phyloP scores from a whole-genome alignment of 306 rosid genomes.

The Cucumis cinereus region DNA sequence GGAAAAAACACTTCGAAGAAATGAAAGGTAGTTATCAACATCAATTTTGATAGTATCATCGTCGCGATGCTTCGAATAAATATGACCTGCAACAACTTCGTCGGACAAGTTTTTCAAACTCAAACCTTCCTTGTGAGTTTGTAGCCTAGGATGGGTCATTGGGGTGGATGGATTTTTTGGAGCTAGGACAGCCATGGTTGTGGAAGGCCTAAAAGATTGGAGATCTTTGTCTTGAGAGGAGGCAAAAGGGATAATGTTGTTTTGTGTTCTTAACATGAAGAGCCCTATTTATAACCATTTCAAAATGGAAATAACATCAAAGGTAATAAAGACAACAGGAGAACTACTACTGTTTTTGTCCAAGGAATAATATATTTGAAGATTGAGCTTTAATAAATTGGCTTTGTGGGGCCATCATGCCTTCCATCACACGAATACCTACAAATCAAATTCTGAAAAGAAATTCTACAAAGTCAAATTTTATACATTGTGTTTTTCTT shows the following conservation, averaged over 20 bases:
- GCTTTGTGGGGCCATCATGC: not conserved
- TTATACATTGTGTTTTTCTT: too few relatives aligned
- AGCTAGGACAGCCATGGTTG: not conserved
- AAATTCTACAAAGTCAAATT: not conserved
- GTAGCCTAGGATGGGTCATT: not conserved
- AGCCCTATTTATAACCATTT: not conserved
- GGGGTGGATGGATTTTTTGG: not conserved
- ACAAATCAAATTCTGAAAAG: too few relatives aligned
- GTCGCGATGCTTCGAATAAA: not conserved
- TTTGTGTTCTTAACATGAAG: not conserved
- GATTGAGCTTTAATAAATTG: slow-evolving; percentile 2
- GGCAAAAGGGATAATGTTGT: not conserved
- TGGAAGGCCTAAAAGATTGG: not conserved
- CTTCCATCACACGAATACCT: not conserved
- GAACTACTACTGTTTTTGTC: not conserved
- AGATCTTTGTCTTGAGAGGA: not conserved
- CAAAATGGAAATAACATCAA: not conserved
- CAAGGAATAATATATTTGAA: not conserved
- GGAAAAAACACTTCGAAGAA: not conserved
- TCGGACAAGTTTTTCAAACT: not conserved
- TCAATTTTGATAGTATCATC: not conserved
- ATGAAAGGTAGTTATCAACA: not conserved
- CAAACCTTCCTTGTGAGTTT: slow-evolving; percentile 2
- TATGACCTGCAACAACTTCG: not conserved
- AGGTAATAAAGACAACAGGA: not conserved